Evolutionary conservation across 257 asterid species (phyloP).

Genomic region (Nicotiana benthamiana): DNA sequence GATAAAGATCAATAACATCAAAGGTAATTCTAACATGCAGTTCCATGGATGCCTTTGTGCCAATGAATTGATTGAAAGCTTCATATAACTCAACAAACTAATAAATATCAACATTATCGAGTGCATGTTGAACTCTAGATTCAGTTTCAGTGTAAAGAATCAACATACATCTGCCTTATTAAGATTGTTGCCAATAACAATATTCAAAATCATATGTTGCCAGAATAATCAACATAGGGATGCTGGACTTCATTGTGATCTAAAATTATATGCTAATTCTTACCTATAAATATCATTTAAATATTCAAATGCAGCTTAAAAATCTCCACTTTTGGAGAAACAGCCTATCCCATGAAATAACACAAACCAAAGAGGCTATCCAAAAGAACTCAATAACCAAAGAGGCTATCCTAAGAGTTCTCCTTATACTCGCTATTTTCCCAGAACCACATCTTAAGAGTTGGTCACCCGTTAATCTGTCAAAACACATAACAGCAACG

Average conservation of each 20-base stretch:
- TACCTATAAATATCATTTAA: too few species aligned
- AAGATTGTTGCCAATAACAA: not conserved
- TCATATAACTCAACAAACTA: not conserved
- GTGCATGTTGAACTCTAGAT: not conserved
- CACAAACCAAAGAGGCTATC: too few species aligned
- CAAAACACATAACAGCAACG: too few species aligned
- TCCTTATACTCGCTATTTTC: too few species aligned
- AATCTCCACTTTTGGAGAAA: too few species aligned
- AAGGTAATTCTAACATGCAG: not conserved
- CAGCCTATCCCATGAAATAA: too few species aligned
- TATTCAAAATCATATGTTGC: not conserved
- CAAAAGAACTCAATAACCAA: too few species aligned
- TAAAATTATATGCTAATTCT: too few species aligned
- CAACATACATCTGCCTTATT: not conserved
- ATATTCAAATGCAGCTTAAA: too few species aligned
- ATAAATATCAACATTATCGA: not conserved
- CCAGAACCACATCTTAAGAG: too few species aligned
- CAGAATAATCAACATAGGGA: not conserved
- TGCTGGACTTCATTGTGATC: not conserved
- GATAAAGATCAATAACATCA: not conserved
- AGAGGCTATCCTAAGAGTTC: too few species aligned
- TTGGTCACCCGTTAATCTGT: too few species aligned
- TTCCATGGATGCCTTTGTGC: not conserved
- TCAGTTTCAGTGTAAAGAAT: not conserved
- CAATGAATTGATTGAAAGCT: not conserved